Evolutionary conservation across 352 stramenopile genomes (phyloP).

Genomic region (Bremia lactucae): DNA sequence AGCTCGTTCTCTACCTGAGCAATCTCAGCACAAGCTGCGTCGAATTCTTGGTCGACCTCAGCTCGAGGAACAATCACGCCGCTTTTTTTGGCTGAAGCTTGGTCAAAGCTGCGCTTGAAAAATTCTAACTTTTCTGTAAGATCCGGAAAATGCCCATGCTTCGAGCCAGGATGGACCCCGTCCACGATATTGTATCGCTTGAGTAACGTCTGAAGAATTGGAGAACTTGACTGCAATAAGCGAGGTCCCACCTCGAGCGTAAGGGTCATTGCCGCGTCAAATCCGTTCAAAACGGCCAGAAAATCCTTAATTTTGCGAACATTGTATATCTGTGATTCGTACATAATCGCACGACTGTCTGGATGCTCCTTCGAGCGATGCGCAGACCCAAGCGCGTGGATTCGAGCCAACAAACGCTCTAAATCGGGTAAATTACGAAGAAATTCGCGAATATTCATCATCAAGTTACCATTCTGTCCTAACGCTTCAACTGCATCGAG

Average conservation of each 20-base stretch:
- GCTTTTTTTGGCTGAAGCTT: constrained; percentile 81
- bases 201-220: constrained; percentile 45
- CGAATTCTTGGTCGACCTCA: constrained; percentile 92
- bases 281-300: constrained; percentile 84
- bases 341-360: constrained; percentile 95
- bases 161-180: constrained; percentile 4
- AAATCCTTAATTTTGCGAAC: constrained; percentile 95
- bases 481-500: constrained; percentile 95
- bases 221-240: constrained; percentile 44
- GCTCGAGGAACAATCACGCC: constrained; percentile 89
- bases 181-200: constrained; percentile 26
- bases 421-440: constrained; percentile 92
- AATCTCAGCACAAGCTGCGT: constrained; percentile 86
- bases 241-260: constrained; percentile 68
- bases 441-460: constrained; percentile 75
- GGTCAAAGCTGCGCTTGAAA: constrained; percentile 96
- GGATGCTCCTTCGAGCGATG: constrained; percentile 86
- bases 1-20: constrained; percentile 81
- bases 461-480: constrained; percentile 47
- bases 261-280: constrained; percentile 77
- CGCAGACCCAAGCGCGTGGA: constrained; percentile 91
- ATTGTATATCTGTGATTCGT: constrained; percentile 95
- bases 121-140: constrained; percentile 88
- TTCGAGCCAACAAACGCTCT: constrained; percentile 91
- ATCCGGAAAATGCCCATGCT: constrained; percentile 79